Evolutionary conservation across 352 stramenopile genomes (phyloP), one percentile per base, ranked within the genome.

Genomic region (Phytophthora melonis): DNA sequence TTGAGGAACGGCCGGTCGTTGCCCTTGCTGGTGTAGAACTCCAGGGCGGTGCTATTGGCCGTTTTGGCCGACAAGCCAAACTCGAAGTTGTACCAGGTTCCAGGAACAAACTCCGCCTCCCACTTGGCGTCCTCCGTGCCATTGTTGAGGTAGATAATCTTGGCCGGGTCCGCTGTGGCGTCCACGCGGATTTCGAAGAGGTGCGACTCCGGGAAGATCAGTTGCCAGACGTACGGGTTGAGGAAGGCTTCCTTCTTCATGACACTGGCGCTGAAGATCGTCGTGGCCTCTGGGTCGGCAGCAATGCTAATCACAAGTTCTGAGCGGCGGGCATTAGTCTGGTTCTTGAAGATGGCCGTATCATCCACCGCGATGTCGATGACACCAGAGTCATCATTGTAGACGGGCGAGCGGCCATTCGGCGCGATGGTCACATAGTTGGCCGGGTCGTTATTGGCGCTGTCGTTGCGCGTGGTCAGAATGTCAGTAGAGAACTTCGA

Each of bases 61-160:
- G 25, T 27, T 27, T 27, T 27, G 25, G 25, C 25, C 25, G 25
- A 27, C 25, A 27, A 27, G 25, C 70, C 80, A 49, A 91, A 80
- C 16, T 82, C 83, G 49, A 91, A 88, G 75, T 91, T 91, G 81
- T 87, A 89, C 84, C 81, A 91, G 32, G 80, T 89, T 30, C 72
- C 75, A 11, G 64, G 59, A 63, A 77, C 63, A 50, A 88, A 89
- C 55, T 81, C 67, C 14, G 76, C 78, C 52, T 81, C 56, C 80
- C 81, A 91, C 80, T 84, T 82, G 63, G 70, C 39, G 18, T 88
- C 80, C 1, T 27, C 72, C 7, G 79, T 75, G 13, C 79, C 79
- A 55, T 76, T 78, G 59, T 73, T 86, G 18, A 75, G 59, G 70
- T 84, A 89, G 62, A 83, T 81, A 56, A 91, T 81, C 80, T 79